phyloP scores from a whole-genome alignment of 2,329 filamentous ascomycete species.

The Ceratocystis alfenasii region DNA sequence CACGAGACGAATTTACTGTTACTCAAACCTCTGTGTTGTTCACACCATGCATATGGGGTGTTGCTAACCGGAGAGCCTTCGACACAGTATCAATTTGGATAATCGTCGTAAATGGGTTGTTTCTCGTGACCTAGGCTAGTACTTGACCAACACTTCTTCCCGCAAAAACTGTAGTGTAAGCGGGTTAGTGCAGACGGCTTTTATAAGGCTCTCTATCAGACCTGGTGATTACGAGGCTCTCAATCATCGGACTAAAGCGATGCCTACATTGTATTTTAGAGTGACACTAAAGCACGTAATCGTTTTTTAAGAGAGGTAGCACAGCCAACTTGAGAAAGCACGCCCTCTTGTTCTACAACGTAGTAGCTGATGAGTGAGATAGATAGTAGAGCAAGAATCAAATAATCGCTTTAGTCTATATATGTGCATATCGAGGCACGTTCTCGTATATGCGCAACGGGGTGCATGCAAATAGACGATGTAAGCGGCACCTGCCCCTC shows the following conservation, averaged over 20 bases:
- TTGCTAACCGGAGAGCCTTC: not conserved
- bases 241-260: conserved; percentile 52
- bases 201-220: conserved; percentile 40
- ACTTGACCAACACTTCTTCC: not conserved
- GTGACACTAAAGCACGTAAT: not conserved
- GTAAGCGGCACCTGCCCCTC: not conserved
- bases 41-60: conserved; percentile 7
- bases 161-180: not conserved
- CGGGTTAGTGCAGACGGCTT: not conserved
- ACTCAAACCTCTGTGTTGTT: not conserved
- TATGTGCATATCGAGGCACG: not conserved
- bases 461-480: too few species aligned
- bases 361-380: too few species aligned
- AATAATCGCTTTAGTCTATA: not conserved
- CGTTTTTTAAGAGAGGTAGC: not conserved
- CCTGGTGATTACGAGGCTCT: conserved; percentile 44
- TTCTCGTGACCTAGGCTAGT: not conserved
- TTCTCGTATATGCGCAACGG: not conserved
- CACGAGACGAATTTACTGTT: not conserved
- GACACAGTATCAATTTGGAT: not conserved
- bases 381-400: not conserved
- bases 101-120: not conserved
- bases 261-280: conserved; percentile 41
- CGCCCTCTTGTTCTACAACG: not conserved
- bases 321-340: not conserved